Evolutionary conservation across 768 basidiomycete genomes (phyloP).

Genomic region (Cyathus striatus): DNA sequence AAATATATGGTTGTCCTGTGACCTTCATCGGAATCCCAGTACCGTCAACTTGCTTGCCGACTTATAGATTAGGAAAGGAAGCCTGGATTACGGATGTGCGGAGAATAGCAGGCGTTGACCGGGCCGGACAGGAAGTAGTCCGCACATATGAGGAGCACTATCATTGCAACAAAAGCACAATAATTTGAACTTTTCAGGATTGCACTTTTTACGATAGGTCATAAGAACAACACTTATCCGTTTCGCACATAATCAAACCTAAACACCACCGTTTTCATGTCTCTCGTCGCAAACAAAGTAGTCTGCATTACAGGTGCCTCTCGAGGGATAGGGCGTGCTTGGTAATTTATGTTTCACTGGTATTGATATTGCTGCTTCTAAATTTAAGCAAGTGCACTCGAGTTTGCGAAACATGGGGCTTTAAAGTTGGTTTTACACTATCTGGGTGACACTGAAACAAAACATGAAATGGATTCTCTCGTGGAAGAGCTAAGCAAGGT

Average conservation of each 20-base stretch:
- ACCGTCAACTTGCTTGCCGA: no score
- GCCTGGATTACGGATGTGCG: no score
- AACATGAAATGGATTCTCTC: conserved; percentile 41
- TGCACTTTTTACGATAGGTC: no score
- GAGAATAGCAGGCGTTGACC: no score
- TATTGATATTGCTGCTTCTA: neutral
- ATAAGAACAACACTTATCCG: neutral
- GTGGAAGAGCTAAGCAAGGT: conserved; percentile 37
- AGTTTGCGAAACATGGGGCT: conserved; percentile 62
- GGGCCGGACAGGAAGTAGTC: no score
- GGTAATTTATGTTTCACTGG: conserved; percentile 20
- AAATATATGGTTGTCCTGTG: no score
- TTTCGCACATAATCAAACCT: neutral
- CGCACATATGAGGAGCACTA: no score
- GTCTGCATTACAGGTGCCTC: conserved; percentile 73
- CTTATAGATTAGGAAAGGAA: no score
- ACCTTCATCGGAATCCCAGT: no score
- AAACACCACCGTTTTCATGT: conserved; percentile 18
- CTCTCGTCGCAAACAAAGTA: conserved; percentile 48
- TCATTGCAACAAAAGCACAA: no score
- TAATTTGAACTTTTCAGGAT: no score
- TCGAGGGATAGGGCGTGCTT: conserved; percentile 68
- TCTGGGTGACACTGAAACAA: conserved; percentile 52
- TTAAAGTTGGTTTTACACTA: conserved; percentile 63
- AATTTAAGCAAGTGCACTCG: conserved; percentile 38